Evolutionary conservation across 1,139 yeast genomes (phyloP), one percentile per base, ranked within the genome.

Genomic region (Arxiozyma telluris): DNA sequence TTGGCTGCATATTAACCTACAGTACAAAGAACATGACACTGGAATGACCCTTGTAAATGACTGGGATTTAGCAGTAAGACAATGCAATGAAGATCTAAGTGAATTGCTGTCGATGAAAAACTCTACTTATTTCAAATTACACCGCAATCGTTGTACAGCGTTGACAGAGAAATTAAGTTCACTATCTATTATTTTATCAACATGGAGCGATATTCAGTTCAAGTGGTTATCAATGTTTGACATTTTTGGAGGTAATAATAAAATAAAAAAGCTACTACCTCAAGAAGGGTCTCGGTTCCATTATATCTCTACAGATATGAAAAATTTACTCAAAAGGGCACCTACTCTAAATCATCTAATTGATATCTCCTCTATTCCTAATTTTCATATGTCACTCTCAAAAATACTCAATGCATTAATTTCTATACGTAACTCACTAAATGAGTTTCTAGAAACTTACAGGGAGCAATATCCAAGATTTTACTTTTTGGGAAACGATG

Each of bases 401-500:
- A 77, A 83, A 48, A 66, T 83, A 8, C 68, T 77, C 2, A 88
- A 83, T 0, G 76, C 84, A 42, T 73, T 91, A 45, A 65, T 64
- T 2, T 80, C 77, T 59, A 79, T 89, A 2, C 78, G 84, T 53
- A 79, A 78, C 53, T 84, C 96, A 0, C 75, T 93, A 20, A 76
- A 84, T 1, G 94, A 87, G 18, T 93, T 84, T 65, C 74, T 91
- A 50, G 97, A 91, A 61, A 80, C 78, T 48, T 96, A 91, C 64
- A 73, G 98, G 59, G 85, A 80, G 50, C 59, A 77, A 1, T 91
- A 86, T 62, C 93, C 96, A 0, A 75, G 98, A 49, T 86, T 91
- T 57, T 90, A 85, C 62, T 91, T 93, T 64, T 73, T 93, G 44
- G 97, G 98, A 7, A 93, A 93, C 64, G 96, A 90, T 59, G 97